Evolutionary conservation across 192 early-diverging fungal genomes (phyloP), one percentile per base, ranked within the genome.

Genomic region (Backusella australiensis): DNA sequence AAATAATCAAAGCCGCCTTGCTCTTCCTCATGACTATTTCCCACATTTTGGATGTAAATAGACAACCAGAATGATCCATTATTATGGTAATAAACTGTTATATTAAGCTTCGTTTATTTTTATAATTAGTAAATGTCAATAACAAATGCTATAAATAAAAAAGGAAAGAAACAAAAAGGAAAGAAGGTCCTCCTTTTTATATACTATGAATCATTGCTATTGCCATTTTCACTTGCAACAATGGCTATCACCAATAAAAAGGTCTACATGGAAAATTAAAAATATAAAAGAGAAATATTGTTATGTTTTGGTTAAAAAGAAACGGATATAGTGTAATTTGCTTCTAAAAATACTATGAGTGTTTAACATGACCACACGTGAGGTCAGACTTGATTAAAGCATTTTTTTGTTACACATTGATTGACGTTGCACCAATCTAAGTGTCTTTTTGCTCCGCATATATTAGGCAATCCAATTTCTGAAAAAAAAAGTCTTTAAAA

Each of bases 391-490:
- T 23, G 4, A 63, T 63, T 63, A 4, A 63, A 63, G 9, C 23
- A 32, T 3, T 8, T 0, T 4, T 1, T 2, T 23, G 56, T 63
- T 29, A 63, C 56, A 26, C 56, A 14, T 12, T 63, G 56, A 63
- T 63, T 63, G 21, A 63, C 56, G 56, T 63, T 63, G 26, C 56
- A 63, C 56, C 21, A 63, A 63, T 63, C 56, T 63, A 63, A 59
- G 26, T 63, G 19, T 17, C 67, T 34, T 68, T 68, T 68, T 36
- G 34, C 67, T 68, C 56, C 56, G 56, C 56, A 63, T 63, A 63
- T 63, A 63, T 68, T 68, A 34, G 29, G 26, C 26, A 67, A 68
- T n/a, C 29, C 67, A 68, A 68, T 49, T 68, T 68, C 67, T 34
- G 35, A 68, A 44, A 42, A 71, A 32, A 49, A 49, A 34, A 17